These are phyloP conservation scores for Globisporangium middletonii DNA, from an alignment of 352 stramenopile species.

Conservation along the genomic window DNA sequence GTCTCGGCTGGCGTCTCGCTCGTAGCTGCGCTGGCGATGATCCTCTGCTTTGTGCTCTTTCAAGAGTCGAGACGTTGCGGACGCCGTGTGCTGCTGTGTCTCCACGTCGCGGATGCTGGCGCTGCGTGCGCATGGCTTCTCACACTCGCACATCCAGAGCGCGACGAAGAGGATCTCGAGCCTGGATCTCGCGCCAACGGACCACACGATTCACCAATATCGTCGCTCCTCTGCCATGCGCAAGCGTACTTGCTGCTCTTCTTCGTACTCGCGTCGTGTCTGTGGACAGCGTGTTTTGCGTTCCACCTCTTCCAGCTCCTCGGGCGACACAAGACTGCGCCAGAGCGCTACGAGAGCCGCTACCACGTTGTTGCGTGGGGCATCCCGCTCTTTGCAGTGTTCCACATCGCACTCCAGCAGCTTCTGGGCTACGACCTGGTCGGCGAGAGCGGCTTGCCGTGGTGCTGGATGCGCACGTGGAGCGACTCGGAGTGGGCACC, in stretches of 20 bases:
- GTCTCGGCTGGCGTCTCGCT: conserved; percentile 37
- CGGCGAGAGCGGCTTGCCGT: conserved; percentile 55
- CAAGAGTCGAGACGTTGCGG: conserved; percentile 63
- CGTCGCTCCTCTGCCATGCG: not conserved
- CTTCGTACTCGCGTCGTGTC: conserved; percentile 51
- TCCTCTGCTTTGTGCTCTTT: conserved; percentile 49
- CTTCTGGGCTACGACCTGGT: conserved; percentile 40
- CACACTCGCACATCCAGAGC: conserved; percentile 14
- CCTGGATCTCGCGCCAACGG: too few relatives aligned
- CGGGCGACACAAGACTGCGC: conserved; percentile 33
- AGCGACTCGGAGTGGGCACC: conserved; percentile 45
- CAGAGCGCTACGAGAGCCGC: conserved; percentile 58
- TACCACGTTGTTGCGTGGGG: conserved; percentile 73
- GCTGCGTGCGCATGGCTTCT: conserved; percentile 49
- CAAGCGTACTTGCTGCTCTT: conserved; percentile 69
- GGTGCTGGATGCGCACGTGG: conserved; percentile 78
- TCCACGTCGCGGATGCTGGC: conserved; percentile 50
- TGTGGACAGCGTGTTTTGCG: conserved; percentile 71
- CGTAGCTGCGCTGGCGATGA: conserved; percentile 33
- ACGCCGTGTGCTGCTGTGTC: conserved; percentile 51
- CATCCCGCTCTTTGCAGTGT: conserved; percentile 34
- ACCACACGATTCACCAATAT: too few relatives aligned
- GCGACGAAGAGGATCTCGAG: too few relatives aligned
- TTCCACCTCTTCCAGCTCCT: conserved; percentile 76
- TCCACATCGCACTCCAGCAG: conserved; percentile 42